Percentiles rank a stretch among this genome's conserved stretches.
Evolutionary conservation across 179 eudicot species (phyloP).

Genomic region (Beta lomatogona): DNA sequence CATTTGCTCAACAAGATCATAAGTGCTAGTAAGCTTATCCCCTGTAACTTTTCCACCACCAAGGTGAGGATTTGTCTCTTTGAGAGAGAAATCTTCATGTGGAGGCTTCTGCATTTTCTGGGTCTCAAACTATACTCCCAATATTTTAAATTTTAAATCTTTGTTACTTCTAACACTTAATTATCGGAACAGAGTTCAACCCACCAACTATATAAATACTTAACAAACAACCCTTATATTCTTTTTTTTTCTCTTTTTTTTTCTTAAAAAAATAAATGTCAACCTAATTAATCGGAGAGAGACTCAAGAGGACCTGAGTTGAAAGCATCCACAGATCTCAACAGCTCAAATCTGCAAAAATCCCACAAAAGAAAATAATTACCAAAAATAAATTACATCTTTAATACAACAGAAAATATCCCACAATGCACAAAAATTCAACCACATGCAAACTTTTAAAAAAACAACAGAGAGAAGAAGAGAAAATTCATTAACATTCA

Average conservation of each 20-base stretch:
- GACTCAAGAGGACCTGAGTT: constrained; percentile 1
- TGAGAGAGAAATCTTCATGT: constrained; percentile 65
- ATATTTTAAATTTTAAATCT: constrained; percentile 8
- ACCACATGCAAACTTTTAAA: constrained; percentile 22
- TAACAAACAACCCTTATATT: constrained; percentile 18
- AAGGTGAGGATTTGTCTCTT: constrained; percentile 74
- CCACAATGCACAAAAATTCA: neutral
- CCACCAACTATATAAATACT: constrained; percentile 3
- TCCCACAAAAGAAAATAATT: neutral
- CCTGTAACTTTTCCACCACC: constrained; percentile 70
- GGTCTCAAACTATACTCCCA: neutral
- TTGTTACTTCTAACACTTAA: constrained; percentile 11
- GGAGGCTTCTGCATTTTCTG: constrained; percentile 61
- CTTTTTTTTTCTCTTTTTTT: neutral
- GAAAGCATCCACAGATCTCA: constrained; percentile 30
- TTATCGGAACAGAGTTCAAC: constrained; percentile 21
- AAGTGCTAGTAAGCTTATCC: constrained; percentile 75
- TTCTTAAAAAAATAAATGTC: neutral
- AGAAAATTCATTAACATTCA: neutral
- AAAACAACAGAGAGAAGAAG: constrained; percentile 1
- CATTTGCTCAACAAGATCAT: constrained; percentile 91
- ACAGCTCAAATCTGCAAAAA: constrained; percentile 36
- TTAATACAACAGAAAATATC: neutral
- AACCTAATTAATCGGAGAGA: constrained; percentile 19
- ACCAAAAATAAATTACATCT: constrained; percentile 1